Evolutionary conservation across 2,329 filamentous ascomycete genomes (phyloP).

Genomic region (Mycocentrospora acerina): DNA sequence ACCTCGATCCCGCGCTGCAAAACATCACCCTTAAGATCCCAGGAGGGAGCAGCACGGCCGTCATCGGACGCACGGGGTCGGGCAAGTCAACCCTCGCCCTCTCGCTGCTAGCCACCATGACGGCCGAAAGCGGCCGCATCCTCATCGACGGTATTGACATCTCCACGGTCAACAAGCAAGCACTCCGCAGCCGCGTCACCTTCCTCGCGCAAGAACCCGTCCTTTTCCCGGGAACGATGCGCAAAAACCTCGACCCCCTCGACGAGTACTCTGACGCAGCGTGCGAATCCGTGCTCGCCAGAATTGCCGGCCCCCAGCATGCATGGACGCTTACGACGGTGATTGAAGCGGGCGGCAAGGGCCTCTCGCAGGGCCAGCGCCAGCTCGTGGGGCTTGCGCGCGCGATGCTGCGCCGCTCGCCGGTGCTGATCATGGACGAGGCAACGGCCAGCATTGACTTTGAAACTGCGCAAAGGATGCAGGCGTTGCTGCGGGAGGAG

Average conservation of each 20-base stretch:
- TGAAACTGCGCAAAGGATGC: constrained; percentile 60
- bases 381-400: constrained; percentile 65
- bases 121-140: constrained; percentile 58
- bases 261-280: constrained; percentile 58
- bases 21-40: constrained; percentile 73
- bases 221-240: constrained; percentile 63
- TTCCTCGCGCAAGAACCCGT: constrained; percentile 69
- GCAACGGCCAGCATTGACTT: constrained; percentile 66
- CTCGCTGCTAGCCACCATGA: constrained; percentile 56
- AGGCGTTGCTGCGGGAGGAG: constrained; percentile 57
- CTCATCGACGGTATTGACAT: constrained; percentile 63
- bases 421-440: constrained; percentile 66
- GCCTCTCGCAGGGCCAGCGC: constrained; percentile 65
- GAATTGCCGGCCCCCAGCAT: constrained; percentile 58
- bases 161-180: constrained; percentile 59
- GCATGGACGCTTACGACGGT: constrained; percentile 58
- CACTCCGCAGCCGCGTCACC: constrained; percentile 62
- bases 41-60: constrained; percentile 73
- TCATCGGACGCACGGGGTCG: constrained; percentile 75
- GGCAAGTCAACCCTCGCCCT: constrained; percentile 79
- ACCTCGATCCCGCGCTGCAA: constrained; percentile 71
- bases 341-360: constrained; percentile 62
- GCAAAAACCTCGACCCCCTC: constrained; percentile 64
- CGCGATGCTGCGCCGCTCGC: constrained; percentile 62
- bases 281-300: constrained; percentile 55